These are phyloP conservation scores for Populus ilicifolia DNA, from an alignment of 345 rosid species.

Conservation along the genomic window DNA sequence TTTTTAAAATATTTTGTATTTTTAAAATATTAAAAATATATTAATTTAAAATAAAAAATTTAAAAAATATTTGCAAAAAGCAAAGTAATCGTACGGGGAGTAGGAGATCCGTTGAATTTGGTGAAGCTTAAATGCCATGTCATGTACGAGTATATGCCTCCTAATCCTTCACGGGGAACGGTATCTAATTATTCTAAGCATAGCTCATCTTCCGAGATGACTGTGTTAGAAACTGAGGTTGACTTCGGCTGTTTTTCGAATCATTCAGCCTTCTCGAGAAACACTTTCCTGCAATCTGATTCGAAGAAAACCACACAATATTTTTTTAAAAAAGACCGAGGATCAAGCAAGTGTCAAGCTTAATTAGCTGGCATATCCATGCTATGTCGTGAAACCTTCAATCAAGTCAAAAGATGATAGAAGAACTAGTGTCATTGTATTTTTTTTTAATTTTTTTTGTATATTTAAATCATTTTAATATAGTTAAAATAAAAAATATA, in stretches of 20 bases:
- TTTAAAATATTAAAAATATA: too few relatives aligned
- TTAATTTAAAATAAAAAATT: too few relatives aligned
- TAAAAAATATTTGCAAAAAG: too few relatives aligned
- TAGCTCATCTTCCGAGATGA: slow-evolving; percentile 6
- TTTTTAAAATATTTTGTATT: too few relatives aligned
- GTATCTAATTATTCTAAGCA: neutral
- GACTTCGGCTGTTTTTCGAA: slow-evolving; percentile 11
- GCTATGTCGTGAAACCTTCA: neutral
- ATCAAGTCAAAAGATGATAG: too few relatives aligned
- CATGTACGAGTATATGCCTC: neutral
- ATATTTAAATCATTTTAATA: neutral
- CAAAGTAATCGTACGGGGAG: neutral
- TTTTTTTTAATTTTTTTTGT: too few relatives aligned
- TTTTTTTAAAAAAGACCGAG: too few relatives aligned
- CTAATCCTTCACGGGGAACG: neutral
- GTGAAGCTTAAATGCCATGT: neutral
- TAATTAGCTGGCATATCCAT: neutral
- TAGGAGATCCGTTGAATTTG: neutral
- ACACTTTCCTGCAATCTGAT: neutral
- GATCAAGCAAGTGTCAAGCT: neutral
- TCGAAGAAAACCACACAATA: neutral
- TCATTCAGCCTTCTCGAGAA: neutral
- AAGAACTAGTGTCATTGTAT: too few relatives aligned
- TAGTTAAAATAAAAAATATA: too few relatives aligned
- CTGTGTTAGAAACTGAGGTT: slow-evolving; percentile 11